A percentile compares a stretch with the other conserved stretches of the same genome.
These are phyloP conservation scores for Neoboletus brunneissimus DNA, from an alignment of 768 basidiomycete genomes.

Conservation along the genomic window DNA sequence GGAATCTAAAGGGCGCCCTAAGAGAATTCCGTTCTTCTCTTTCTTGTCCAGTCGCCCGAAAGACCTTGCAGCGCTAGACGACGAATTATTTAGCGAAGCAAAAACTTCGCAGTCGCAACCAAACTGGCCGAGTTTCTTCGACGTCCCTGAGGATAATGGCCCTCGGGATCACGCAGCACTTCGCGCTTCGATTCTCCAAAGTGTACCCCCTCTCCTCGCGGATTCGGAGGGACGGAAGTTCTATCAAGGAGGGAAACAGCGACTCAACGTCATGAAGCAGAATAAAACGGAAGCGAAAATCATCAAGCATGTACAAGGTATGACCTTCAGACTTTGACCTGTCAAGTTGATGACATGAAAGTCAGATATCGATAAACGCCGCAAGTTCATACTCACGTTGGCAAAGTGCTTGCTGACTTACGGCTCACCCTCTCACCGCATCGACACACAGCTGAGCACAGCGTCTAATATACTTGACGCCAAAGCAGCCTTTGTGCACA, in stretches of 20 bases:
- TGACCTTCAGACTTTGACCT: neutral
- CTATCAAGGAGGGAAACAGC: conserved; percentile 31
- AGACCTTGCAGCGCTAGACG: conserved; percentile 16
- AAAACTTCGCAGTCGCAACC: conserved; percentile 24
- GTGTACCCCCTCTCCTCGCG: neutral
- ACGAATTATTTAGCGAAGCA: conserved; percentile 25
- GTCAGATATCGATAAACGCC: conserved; percentile 46
- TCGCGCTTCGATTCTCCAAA: neutral
- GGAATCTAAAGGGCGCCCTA: conserved; percentile 2
- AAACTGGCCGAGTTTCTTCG: conserved; percentile 23
- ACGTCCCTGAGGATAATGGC: conserved; percentile 17
- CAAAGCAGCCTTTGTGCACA: conserved; percentile 80
- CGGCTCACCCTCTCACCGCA: conserved; percentile 91
- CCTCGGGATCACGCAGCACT: conserved; percentile 18
- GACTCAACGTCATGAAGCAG: conserved; percentile 30
- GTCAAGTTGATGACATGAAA: neutral
- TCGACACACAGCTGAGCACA: conserved; percentile 82
- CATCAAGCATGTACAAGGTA: conserved; percentile 48
- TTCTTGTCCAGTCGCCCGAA: conserved; percentile 14
- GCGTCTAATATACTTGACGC: conserved; percentile 78
- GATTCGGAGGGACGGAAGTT: conserved; percentile 26
- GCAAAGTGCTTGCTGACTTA: conserved; percentile 88
- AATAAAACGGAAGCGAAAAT: conserved; percentile 37
- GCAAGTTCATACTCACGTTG: conserved; percentile 79
- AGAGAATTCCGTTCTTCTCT: conserved; percentile 13